These are phyloP conservation scores for Rhododendron molle DNA, from an alignment of 148 eudicot species.

Conservation along the genomic window DNA sequence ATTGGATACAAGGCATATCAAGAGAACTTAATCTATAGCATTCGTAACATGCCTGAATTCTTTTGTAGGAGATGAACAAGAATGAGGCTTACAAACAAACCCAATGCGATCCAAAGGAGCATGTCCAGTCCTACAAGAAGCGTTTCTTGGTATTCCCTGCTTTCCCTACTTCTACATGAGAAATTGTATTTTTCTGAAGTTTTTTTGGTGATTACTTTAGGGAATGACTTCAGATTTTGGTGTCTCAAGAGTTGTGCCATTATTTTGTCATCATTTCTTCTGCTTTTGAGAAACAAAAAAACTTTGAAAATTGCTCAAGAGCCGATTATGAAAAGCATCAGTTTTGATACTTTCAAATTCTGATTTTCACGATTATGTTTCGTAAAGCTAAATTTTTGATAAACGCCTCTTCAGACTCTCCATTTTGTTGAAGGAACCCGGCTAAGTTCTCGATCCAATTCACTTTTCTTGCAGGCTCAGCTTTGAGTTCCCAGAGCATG, in stretches of 20 bases:
- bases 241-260: background rate
- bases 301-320: background rate
- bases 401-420: background rate
- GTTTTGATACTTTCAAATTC: background rate
- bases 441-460: background rate
- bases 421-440: background rate
- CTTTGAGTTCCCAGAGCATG: background rate
- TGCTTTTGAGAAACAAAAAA: background rate
- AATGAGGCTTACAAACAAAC: conserved; percentile 53
- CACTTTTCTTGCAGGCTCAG: conserved; percentile 2
- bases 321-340: background rate
- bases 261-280: background rate
- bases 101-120: conserved; percentile 49
- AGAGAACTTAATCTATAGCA: background rate
- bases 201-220: background rate
- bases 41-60: background rate
- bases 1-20: background rate
- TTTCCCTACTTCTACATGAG: background rate
- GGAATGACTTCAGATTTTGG: background rate
- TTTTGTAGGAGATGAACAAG: conserved; percentile 57
- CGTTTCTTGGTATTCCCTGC: conserved; percentile 40
- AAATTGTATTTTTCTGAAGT: background rate
- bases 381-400: background rate
- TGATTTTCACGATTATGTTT: background rate
- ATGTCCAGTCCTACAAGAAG: conserved; percentile 51